A percentile compares a stretch with the other conserved stretches of the same genome.
Evolutionary conservation across 371 early-diverging fungal genomes (phyloP).

Genomic region (Batkoa obscura): DNA sequence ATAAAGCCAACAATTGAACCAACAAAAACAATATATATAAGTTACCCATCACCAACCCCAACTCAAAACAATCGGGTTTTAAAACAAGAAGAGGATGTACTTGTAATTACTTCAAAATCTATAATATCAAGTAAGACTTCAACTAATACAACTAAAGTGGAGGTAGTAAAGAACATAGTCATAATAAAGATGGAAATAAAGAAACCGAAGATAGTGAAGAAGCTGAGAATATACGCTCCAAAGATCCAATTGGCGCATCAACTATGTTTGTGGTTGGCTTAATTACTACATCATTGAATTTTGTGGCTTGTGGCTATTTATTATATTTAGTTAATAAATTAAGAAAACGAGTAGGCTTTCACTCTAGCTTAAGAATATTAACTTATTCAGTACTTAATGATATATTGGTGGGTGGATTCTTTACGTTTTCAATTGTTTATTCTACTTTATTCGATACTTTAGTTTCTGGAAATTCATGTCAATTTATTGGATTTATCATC

Average conservation of each 20-base stretch:
- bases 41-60: too few relatives aligned
- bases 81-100: too few relatives aligned
- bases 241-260: neutral
- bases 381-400: neutral
- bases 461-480: neutral
- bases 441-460: neutral
- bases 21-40: too few relatives aligned
- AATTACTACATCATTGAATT: slow-evolving; percentile 1
- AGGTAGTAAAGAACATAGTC: neutral
- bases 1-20: too few relatives aligned
- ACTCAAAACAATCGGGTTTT: too few relatives aligned
- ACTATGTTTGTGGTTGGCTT: slow-evolving; percentile 2
- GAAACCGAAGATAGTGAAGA: slow-evolving; percentile 2
- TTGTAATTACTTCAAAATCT: too few relatives aligned
- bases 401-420: slow-evolving; percentile 5
- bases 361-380: neutral
- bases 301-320: neutral
- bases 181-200: slow-evolving; percentile 2
- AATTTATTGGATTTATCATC: slow-evolving; percentile 3
- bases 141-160: too few relatives aligned
- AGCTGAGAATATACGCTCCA: neutral
- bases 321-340: neutral
- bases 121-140: too few relatives aligned
- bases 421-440: slow-evolving; percentile 3
- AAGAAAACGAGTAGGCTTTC: neutral